Evolutionary conservation across 106 monocot species (phyloP), one percentile per base, ranked within the genome.

Genomic region (Gastrodia elata): DNA sequence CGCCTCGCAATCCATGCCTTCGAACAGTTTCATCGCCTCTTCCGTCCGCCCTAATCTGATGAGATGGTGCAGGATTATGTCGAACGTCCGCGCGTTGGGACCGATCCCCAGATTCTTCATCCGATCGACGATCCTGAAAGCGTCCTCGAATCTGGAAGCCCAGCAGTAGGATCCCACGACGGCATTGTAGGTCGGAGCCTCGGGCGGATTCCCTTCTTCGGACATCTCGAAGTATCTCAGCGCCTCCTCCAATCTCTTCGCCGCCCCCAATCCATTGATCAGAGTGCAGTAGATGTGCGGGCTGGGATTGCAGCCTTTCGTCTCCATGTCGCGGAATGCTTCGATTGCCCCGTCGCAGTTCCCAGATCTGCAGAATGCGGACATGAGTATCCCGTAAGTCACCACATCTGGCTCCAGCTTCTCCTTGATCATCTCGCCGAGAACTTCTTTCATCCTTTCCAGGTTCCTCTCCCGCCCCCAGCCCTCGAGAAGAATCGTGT

Each of bases 401-500:
- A 95, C 89, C 24, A 79, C 78, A 77, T 95, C 94, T 7, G 94
- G 94, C 34, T 80, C 68, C 22, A 95, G 87, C 7, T 86, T 86
- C 26, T 78, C 85, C 57, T 64, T 76, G 7, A 78, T 75, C 91
- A 95, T 89, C 71, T 95, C 91, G 6, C 79, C 37, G 68, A 78
- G 87, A 46, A 95, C 83, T 36, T 70, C 56, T 39, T 80, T 84
- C 71, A 95, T 10, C 82, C 43, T 82, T 16, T 41, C 3, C 36
- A 87, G 67, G 52, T 95, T 76, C 15, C 74, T 65, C 38, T 77
- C 74, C 9, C 80, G 78, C 30, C 94, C 89, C 89, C 88, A 95
- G 13, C 91, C 94, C 85, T 95, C 94, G 32, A 95, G 34, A 30
- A 95, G 87, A 78, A 95, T 91, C 7, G 83, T 87, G 76, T 91